Evolutionary conservation across 2,329 filamentous ascomycete genomes (phyloP).

Genomic region (Cordyceps militaris): DNA sequence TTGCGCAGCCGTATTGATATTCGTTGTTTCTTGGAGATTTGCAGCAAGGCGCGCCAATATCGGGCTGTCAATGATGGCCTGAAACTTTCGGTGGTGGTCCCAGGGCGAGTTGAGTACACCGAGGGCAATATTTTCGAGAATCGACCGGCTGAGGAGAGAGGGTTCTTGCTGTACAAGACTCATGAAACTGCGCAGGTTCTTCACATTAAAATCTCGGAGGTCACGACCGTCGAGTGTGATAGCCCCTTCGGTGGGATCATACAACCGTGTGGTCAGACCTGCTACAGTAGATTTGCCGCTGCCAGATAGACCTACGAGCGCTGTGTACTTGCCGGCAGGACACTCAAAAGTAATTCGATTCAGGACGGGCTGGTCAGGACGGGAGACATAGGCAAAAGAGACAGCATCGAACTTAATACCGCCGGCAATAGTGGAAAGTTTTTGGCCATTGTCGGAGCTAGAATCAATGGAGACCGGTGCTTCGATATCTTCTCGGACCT

Average conservation of each 20-base stretch:
- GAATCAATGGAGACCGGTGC: conserved; percentile 39
- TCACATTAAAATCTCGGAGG: conserved; percentile 41
- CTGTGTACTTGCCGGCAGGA: conserved; percentile 44
- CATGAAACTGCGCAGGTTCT: conserved; percentile 33
- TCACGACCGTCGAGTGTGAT: conserved; percentile 42
- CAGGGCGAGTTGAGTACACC: conserved; percentile 39
- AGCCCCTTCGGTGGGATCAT: conserved; percentile 44
- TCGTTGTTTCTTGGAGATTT: conserved; percentile 43
- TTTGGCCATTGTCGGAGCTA: conserved; percentile 30
- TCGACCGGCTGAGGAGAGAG: conserved; percentile 37
- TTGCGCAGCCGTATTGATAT: conserved; percentile 38
- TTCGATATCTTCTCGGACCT: conserved; percentile 52
- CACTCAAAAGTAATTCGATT: conserved; percentile 39
- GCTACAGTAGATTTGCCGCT: conserved; percentile 53
- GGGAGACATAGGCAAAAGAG: conserved; percentile 38
- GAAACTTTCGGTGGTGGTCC: conserved; percentile 33
- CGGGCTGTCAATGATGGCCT: conserved; percentile 40
- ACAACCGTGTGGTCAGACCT: conserved; percentile 48
- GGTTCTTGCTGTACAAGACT: conserved; percentile 41
- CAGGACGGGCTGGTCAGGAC: conserved; percentile 35
- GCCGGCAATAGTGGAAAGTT: conserved; percentile 34
- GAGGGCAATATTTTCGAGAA: conserved; percentile 45
- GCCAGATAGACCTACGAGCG: conserved; percentile 51
- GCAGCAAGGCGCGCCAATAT: conserved; percentile 43
- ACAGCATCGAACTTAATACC: conserved; percentile 34